phyloP scores from a whole-genome alignment of 805 yeast species.

The Ogataea corticis region DNA sequence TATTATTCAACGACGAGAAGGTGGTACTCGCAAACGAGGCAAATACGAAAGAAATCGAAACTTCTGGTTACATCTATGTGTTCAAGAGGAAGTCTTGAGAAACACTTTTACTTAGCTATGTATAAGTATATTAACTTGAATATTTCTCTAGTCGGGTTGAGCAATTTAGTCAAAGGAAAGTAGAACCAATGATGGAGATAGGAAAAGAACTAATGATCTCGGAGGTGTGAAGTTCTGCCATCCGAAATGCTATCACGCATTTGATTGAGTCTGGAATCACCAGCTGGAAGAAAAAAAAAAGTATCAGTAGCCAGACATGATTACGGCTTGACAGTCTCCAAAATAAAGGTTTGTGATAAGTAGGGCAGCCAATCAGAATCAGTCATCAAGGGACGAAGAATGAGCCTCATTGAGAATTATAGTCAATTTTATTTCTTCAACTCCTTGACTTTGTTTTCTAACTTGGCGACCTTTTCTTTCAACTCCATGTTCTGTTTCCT shows the following conservation, averaged over 20 bases:
- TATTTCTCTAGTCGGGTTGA: slow-evolving; percentile 1
- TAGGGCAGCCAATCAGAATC: not conserved
- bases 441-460: slow-evolving; percentile 29
- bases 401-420: not conserved
- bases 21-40: slow-evolving; percentile 59
- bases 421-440: slow-evolving; percentile 12
- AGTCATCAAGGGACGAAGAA: not conserved
- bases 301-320: too few relatives aligned
- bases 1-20: slow-evolving; percentile 85
- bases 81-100: slow-evolving; percentile 28
- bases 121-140: slow-evolving; percentile 8
- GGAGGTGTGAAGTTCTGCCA: not conserved
- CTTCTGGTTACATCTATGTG: slow-evolving; percentile 50
- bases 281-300: not conserved
- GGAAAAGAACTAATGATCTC: not conserved
- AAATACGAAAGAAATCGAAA: slow-evolving; percentile 43
- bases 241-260: not conserved
- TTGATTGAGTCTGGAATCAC: not conserved
- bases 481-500: slow-evolving; percentile 51
- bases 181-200: not conserved
- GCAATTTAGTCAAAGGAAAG: slow-evolving; percentile 7
- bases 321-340: not conserved
- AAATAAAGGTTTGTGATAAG: not conserved
- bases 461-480: slow-evolving; percentile 34
- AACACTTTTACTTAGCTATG: slow-evolving; percentile 6